Conservation (phyloP, 805 yeast genomes). For the Zygotorulaspora danielsina region DNA sequence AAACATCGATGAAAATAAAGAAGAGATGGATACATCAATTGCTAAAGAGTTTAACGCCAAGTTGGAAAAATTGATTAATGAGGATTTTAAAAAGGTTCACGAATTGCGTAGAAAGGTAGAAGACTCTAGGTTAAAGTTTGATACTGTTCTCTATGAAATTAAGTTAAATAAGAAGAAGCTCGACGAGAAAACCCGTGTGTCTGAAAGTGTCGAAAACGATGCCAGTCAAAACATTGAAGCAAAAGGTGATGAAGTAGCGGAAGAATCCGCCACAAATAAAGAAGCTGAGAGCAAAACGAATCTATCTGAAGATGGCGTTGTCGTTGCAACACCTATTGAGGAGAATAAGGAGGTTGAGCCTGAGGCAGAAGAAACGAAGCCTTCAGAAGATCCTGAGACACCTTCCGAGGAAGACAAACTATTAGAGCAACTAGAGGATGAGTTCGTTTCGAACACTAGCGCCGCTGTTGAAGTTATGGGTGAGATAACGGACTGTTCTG, state of each 20-base stretch:
- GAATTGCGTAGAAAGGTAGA: constrained; percentile 66
- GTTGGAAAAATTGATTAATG: constrained; percentile 48
- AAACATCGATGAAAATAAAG: constrained; percentile 62
- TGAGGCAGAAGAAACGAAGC: constrained; percentile 4
- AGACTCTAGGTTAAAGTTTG: constrained; percentile 64
- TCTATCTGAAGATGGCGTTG: neutral
- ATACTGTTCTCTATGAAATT: constrained; percentile 59
- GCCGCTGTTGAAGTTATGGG: constrained; percentile 78
- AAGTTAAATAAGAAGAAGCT: constrained; percentile 26
- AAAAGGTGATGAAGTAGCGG: constrained; percentile 10
- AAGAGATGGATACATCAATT: constrained; percentile 64
- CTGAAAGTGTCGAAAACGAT: neutral
- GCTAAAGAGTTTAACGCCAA: constrained; percentile 55
- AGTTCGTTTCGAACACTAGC: constrained; percentile 72
- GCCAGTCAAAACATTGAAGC: neutral
- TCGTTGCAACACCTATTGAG: too few relatives aligned
- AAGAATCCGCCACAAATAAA: constrained; percentile 9
- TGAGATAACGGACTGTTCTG: constrained; percentile 61
- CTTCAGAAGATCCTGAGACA: constrained; percentile 7
- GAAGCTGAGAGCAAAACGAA: constrained; percentile 7
- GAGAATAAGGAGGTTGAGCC: neutral
- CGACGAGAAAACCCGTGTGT: constrained; percentile 11
- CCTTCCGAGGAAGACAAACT: constrained; percentile 37
- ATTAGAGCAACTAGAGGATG: constrained; percentile 65
- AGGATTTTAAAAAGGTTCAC: constrained; percentile 57